A percentile compares a stretch with the other conserved stretches of the same genome.
Evolutionary conservation across 23 red algal genomes (phyloP).

Genomic region (Gracilaria domingensis): DNA sequence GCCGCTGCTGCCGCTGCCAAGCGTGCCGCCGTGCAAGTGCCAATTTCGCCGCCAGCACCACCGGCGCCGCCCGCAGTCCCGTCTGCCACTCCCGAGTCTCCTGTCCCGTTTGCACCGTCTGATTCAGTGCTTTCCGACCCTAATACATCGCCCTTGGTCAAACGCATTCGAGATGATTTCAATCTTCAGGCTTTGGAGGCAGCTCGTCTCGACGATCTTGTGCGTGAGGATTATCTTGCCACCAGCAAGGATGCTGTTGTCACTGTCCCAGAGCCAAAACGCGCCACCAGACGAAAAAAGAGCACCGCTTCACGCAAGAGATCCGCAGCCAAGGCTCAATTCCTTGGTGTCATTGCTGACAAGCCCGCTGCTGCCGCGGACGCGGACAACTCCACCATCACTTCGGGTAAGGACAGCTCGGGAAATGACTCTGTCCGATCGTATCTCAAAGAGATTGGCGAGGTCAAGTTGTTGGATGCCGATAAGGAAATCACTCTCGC

Average conservation of each 20-base stretch:
- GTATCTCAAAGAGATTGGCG: slow-evolving; percentile 88
- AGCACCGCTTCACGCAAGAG: background rate
- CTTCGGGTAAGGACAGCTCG: background rate
- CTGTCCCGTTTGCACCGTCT: background rate
- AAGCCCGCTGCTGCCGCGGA: too few relatives aligned
- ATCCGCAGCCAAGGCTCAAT: background rate
- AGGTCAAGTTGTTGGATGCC: slow-evolving; percentile 72
- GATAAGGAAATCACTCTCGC: slow-evolving; percentile 78
- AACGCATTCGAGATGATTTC: background rate
- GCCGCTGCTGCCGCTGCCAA: slow-evolving; percentile 8
- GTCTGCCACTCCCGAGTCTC: background rate
- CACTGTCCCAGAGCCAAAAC: background rate
- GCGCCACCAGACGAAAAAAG: background rate
- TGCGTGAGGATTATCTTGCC: slow-evolving; percentile 9
- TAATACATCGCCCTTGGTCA: background rate
- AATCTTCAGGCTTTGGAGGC: slow-evolving; percentile 5
- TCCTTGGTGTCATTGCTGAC: background rate
- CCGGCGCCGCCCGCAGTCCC: background rate
- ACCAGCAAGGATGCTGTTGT: background rate
- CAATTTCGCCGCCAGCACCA: background rate
- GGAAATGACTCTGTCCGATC: slow-evolving; percentile 63
- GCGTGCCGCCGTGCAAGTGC: background rate
- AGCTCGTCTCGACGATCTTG: background rate
- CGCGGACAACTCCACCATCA: background rate
- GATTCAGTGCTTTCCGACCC: background rate